Evolutionary conservation across 2,329 filamentous ascomycete species (phyloP), one percentile per base, ranked within the genome.

Genomic region (Coniosporium tulheliwenetii): DNA sequence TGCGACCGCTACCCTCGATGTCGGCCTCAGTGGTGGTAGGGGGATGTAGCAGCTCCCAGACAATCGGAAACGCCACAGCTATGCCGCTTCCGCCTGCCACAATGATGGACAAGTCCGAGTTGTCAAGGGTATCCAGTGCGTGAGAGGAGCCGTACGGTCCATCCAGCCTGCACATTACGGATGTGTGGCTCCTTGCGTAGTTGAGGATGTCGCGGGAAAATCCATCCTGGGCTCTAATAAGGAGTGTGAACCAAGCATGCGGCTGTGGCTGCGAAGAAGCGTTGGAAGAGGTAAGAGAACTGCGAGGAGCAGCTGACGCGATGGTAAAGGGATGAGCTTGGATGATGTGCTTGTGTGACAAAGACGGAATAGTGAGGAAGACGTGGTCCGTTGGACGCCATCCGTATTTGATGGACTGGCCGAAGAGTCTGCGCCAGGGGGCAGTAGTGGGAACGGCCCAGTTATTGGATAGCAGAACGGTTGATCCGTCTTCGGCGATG

Each of bases 311-410:
- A 0, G 69, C 66, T 2, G 76, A 79, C 12, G 75, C 70, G 41
- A 81, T 78, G 8, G 75, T 80, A 55, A 81, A 81, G 0, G 77
- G 77, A 50, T 81, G 77, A 0, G 75, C 66, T 55, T 81, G 77
- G 1, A 78, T 52, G 2, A 59, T 51, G 49, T 78, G 69, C 41
- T 62, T 67, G 2, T 57, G 54, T 2, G 68, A 69, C 5, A 81
- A 62, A 0, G 58, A 59, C 0, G 76, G 75, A 1, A 80, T 58
- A 1, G 71, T 71, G 42, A 81, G 52, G 55, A 81, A 81, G 38
- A 79, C 65, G 52, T 81, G 77, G 48, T 79, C 73, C 12, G 73
- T 73, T 2, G 76, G 69, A 14, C 62, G 52, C 76, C 77, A 81
- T 34, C 75, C 75, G 38, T 63, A 45, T 4, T 48, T 51, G 47